Evolutionary conservation across 306 rosid genomes (phyloP), one percentile per base, ranked within the genome.

Genomic region (Cucurbita argyrosperma): DNA sequence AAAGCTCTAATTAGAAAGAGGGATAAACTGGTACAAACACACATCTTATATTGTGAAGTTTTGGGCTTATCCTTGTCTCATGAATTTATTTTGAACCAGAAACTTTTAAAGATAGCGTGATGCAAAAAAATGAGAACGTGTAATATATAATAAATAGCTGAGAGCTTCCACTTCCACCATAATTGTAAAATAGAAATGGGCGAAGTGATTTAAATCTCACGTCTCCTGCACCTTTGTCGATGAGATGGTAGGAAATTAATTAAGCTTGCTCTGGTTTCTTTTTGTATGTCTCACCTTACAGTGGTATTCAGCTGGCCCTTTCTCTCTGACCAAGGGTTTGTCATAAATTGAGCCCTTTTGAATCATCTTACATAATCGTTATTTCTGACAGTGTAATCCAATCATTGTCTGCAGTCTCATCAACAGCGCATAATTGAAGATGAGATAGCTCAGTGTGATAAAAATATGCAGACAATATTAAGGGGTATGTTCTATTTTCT

Each of bases 361-460:
- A 45, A 47, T 69, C 45, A 49, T 69, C 13, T 23, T 69, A 26
- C 45, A 49, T 67, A 45, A 49, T 49, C 19, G 0, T 49, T 26
- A 21, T 35, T 11, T 51, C 35, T 42, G 70, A 45, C 11, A 30
- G 46, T 64, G 38, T 52, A 61, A 55, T 57, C 58, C 18, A 76
- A 71, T 82, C 21, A 38, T 86, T 70, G 71, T 80, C 21, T 75
- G 83, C 87, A 89, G 97, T 87, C 86, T 60, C 82, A 86, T 74
- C 88, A 84, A 81, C 91, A 84, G 72, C 90, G 87, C 68, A 13
- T 55, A 60, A 72, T 88, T 80, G 92, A 85, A 74, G 94, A 88
- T 50, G 86, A 88, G 78, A 90, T 89, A 53, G 92, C 92, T 40
- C 66, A 38, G 57, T 88, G 86, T 52, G 90, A 92, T 78, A 77